Evolutionary conservation across 2,329 filamentous ascomycete genomes (phyloP).

Genomic region (Talaromyces sp.): DNA sequence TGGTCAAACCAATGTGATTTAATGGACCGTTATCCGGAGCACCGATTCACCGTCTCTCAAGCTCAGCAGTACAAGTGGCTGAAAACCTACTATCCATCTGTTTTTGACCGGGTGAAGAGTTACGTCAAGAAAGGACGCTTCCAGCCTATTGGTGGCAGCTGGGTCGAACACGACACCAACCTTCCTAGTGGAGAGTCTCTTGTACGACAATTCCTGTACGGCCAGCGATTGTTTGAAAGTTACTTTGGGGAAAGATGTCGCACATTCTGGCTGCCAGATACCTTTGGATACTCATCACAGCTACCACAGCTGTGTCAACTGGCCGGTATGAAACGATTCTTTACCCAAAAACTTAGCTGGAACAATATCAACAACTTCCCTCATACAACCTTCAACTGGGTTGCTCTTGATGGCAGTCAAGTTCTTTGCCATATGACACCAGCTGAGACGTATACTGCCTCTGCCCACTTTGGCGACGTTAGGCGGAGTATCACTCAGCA

Average conservation of each 20-base stretch:
- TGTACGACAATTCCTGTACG: conserved; percentile 90
- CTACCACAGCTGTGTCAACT: conserved; percentile 89
- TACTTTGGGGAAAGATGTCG: conserved; percentile 83
- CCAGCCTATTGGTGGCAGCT: conserved; percentile 93
- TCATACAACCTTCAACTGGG: conserved; percentile 99
- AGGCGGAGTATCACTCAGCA: conserved; percentile 85
- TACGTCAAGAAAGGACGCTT: conserved; percentile 90
- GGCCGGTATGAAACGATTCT: conserved; percentile 93
- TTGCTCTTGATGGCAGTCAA: conserved; percentile 89
- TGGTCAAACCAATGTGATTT: conserved; percentile 97
- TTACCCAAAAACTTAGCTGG: conserved; percentile 98
- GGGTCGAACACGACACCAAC: conserved; percentile 99
- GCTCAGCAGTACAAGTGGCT: conserved; percentile 99
- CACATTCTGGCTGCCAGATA: conserved; percentile 98
- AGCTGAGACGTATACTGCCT: conserved; percentile 89
- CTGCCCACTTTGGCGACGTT: conserved; percentile 92
- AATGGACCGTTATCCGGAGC: conserved; percentile 91
- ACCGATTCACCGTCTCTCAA: conserved; percentile 87
- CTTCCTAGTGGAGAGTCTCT: conserved; percentile 93
- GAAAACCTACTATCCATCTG: conserved; percentile 80
- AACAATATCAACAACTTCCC: conserved; percentile 99
- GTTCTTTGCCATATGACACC: conserved; percentile 98
- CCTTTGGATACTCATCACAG: conserved; percentile 95
- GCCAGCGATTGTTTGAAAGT: conserved; percentile 90
- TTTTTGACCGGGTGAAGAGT: conserved; percentile 83